These are phyloP conservation scores for Petasospora rhodanensis DNA, from an alignment of 1,139 yeast species.

Conservation along the genomic window DNA sequence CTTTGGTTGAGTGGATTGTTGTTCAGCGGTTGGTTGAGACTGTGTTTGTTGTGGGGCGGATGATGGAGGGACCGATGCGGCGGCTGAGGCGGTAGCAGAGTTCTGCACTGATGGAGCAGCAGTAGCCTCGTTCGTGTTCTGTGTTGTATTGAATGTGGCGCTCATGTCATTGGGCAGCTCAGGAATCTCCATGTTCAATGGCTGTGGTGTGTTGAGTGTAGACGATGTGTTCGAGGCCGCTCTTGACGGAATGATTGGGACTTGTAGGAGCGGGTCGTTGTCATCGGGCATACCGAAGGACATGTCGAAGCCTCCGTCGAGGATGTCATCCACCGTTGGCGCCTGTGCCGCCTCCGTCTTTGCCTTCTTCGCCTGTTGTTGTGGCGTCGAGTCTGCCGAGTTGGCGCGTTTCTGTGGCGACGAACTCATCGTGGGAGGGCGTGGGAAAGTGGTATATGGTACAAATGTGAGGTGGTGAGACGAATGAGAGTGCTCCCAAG, in stretches of 20 bases:
- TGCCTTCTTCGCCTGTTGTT: slow-evolving; percentile 9
- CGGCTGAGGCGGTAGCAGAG: no score
- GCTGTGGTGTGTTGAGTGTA: slow-evolving; percentile 9
- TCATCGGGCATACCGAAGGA: slow-evolving; percentile 5
- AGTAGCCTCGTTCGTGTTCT: no score
- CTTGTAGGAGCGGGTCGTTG: slow-evolving; percentile 5
- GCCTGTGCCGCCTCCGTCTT: slow-evolving; percentile 7
- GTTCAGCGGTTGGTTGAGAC: not conserved
- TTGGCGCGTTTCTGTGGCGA: slow-evolving; percentile 14
- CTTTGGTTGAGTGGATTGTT: slow-evolving; percentile 1
- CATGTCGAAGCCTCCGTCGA: slow-evolving; percentile 12
- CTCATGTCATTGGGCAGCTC: slow-evolving; percentile 1
- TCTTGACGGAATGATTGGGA: slow-evolving; percentile 2
- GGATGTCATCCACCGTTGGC: slow-evolving; percentile 15
- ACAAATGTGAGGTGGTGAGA: no score
- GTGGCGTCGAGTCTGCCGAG: slow-evolving; percentile 1
- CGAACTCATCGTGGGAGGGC: slow-evolving; percentile 9
- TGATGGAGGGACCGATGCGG: no score
- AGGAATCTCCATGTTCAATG: slow-evolving; percentile 9
- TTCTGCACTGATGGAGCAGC: slow-evolving; percentile 1
- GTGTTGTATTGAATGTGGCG: no score
- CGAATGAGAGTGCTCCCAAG: no score
- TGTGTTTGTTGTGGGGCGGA: no score
- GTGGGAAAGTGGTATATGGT: no score
- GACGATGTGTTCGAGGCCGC: no score